A percentile compares a stretch with the other conserved stretches of the same genome.
Evolutionary conservation across 371 early-diverging fungal species (phyloP).

Genomic region (Rhizopus arrhizus): DNA sequence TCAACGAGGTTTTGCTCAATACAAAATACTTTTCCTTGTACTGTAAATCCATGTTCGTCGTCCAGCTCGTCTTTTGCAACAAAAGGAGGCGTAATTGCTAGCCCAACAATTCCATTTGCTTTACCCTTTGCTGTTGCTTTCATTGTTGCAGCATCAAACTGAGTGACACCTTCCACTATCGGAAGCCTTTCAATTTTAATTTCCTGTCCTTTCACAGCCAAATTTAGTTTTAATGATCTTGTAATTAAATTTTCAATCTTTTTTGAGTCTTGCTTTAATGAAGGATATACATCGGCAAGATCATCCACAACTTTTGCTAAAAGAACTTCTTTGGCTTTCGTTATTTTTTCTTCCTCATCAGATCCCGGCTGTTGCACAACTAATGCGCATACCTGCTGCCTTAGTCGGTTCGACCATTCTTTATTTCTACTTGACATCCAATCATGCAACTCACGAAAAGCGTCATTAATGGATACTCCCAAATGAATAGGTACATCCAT

Average conservation of each 20-base stretch:
- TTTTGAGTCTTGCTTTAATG: conserved; percentile 26
- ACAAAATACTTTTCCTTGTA: conserved; percentile 46
- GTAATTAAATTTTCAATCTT: conserved; percentile 39
- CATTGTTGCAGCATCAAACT: conserved; percentile 31
- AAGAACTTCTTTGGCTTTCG: conserved; percentile 26
- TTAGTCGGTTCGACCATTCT: conserved; percentile 43
- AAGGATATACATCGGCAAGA: conserved; percentile 33
- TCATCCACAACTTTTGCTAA: conserved; percentile 23
- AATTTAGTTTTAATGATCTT: conserved; percentile 35
- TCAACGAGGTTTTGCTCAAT: conserved; percentile 11
- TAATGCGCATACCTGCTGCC: conserved; percentile 44
- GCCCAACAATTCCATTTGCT: conserved; percentile 37
- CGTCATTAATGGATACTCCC: conserved; percentile 44
- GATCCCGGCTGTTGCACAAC: conserved; percentile 38
- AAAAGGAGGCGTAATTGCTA: conserved; percentile 37
- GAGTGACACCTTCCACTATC: conserved; percentile 36
- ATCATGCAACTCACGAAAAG: conserved; percentile 31
- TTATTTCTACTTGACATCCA: conserved; percentile 46
- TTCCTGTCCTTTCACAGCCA: conserved; percentile 49
- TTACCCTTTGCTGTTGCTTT: conserved; percentile 38
- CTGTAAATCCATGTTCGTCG: conserved; percentile 43
- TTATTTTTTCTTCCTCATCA: conserved; percentile 32
- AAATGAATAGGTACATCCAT: conserved; percentile 44
- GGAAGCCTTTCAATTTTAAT: conserved; percentile 32
- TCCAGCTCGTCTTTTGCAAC: conserved; percentile 38